These are phyloP conservation scores for Candida xiaguanensis DNA, from an alignment of 805 yeast genomes.

Conservation along the genomic window DNA sequence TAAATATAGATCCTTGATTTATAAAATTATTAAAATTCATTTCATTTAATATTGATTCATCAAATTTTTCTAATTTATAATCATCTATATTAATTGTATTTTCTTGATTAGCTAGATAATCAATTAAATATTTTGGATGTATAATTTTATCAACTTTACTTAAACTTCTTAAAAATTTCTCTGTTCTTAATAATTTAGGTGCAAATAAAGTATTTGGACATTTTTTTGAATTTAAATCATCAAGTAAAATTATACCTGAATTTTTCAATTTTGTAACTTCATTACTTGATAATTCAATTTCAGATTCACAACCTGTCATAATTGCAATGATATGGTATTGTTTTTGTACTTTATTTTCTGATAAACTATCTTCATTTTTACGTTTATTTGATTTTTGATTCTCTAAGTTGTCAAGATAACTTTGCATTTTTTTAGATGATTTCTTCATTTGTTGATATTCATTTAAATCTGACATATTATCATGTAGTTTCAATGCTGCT, in stretches of 20 bases:
- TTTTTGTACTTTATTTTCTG: slow-evolving; percentile 7
- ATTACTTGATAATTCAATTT: slow-evolving; percentile 30
- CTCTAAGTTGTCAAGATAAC: slow-evolving; percentile 33
- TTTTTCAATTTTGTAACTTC: slow-evolving; percentile 40
- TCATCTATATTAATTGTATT: slow-evolving; percentile 19
- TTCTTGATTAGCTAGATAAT: slow-evolving; percentile 29
- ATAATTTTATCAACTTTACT: slow-evolving; percentile 53
- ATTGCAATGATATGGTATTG: slow-evolving; percentile 46
- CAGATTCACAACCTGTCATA: slow-evolving; percentile 63
- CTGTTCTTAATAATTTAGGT: slow-evolving; percentile 80
- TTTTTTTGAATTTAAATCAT: slow-evolving; percentile 40
- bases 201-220: slow-evolving; percentile 55
- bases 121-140: slow-evolving; percentile 51
- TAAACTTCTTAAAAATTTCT: slow-evolving; percentile 73
- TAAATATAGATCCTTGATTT: slow-evolving; percentile 40
- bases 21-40: slow-evolving; percentile 7
- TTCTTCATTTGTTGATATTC: slow-evolving; percentile 52
- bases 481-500: slow-evolving; percentile 65
- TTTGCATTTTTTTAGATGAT: slow-evolving; percentile 39
- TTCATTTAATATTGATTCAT: slow-evolving; percentile 24
- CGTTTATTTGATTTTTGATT: slow-evolving; percentile 7
- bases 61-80: slow-evolving; percentile 32
- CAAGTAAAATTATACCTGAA: slow-evolving; percentile 56
- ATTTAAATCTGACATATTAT: slow-evolving; percentile 65
- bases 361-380: slow-evolving; percentile 1